Conservation (phyloP, 108 stramenopile genomes). For the Skeletonema costatum region DNA sequence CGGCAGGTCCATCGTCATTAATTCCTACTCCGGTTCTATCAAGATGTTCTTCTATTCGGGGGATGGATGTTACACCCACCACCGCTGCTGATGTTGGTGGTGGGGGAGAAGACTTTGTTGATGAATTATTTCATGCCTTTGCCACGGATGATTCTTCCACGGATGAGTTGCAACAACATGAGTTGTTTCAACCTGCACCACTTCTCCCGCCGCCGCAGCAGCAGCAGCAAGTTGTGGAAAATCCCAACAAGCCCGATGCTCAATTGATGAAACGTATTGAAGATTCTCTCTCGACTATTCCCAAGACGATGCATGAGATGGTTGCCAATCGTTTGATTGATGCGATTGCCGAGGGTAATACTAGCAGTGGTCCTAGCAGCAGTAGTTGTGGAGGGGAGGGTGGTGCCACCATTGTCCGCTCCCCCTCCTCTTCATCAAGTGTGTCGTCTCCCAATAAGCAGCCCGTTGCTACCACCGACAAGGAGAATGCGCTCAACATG, state of each 20-base stretch:
- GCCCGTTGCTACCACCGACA: not conserved
- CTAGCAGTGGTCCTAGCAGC: not conserved
- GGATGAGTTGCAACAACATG: too few species aligned
- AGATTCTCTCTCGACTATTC: slow-evolving; percentile 73
- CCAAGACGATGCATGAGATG: slow-evolving; percentile 79
- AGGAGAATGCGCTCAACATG: not conserved
- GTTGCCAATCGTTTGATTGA: slow-evolving; percentile 79
- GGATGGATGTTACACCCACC: not conserved
- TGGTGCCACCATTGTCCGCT: not conserved
- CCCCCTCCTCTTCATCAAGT: not conserved
- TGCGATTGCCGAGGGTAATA: slow-evolving; percentile 61
- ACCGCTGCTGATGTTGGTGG: not conserved
- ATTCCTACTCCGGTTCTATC: slow-evolving; percentile 13
- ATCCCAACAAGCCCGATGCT: slow-evolving; percentile 59
- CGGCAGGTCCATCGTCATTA: not conserved
- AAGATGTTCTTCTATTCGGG: not conserved
- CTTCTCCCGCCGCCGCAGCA: not conserved
- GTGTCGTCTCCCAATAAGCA: not conserved
- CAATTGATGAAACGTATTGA: slow-evolving; percentile 77
- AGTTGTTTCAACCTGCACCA: not conserved
- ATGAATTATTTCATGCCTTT: slow-evolving; percentile 48
- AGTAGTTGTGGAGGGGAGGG: not conserved
- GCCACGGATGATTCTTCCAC: slow-evolving; percentile 19
- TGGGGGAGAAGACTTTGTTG: slow-evolving; percentile 41
- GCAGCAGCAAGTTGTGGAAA: not conserved